Evolutionary conservation across 495 filamentous ascomycete genomes (phyloP), one percentile per base, ranked within the genome.

Genomic region (Penicillium samsonianum): DNA sequence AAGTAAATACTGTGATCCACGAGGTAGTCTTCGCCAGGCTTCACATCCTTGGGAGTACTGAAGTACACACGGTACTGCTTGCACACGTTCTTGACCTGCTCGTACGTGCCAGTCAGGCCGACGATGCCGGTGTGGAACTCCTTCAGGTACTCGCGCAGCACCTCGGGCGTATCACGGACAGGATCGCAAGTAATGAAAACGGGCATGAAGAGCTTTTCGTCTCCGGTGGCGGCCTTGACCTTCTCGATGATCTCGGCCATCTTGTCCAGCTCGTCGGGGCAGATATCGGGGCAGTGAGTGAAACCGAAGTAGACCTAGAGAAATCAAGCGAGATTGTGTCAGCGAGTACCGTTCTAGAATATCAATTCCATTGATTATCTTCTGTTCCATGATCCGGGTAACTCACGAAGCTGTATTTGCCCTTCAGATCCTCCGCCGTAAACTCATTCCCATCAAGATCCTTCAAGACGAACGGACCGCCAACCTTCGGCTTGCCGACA

Each of bases 1-100:
- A 98, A 98, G 79, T 98, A 98, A 60, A 98, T 98, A 67, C 91
- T 96, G 76, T 98, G 94, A 75, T 98, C 94, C 38, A 98, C 94
- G 59, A 98, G 73, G 74, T 98, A 98, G 72, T 98, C 94, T 78
- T 96, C 90, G 9, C 91, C 94, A 2, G 90, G 86, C 78, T 93
- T 86, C 46, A 96, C 90, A 57, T 92, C 79, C 60, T 79, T 76
- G 61, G 94, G 94, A 41, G 94, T 98, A 64, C 88, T 92, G 69
- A 98, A 98, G 77, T 98, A 98, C 35, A 98, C 94, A 22, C 94
- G 82, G 71, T 98, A 98, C 50, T 86, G 87, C 77, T 95, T 96
- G 80, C 94, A 98, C 55, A 91, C 84, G 52, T 87, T 77, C 77
- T 95, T 96, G 61, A 96, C 84, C 76, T 96, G 85, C 60, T 97